Evolutionary conservation across 106 monocot genomes (phyloP).

Genomic region (Ottelia alismoides): DNA sequence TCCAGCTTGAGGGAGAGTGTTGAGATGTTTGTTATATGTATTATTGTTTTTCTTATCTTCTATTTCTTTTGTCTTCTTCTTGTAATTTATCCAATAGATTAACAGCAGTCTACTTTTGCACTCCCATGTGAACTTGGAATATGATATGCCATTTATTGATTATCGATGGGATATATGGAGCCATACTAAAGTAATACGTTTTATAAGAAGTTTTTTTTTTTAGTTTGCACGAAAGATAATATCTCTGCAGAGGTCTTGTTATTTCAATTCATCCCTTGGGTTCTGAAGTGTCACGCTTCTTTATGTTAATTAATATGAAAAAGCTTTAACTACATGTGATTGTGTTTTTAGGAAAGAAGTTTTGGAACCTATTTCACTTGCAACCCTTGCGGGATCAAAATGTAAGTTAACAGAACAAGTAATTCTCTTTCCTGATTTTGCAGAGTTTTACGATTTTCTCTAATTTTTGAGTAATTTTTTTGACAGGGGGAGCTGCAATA

Average conservation of each 20-base stretch:
- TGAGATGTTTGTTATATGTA: too few relatives aligned
- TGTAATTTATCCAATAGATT: too few relatives aligned
- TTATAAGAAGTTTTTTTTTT: not conserved
- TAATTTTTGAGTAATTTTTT: constrained; percentile 1
- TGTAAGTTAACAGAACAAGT: constrained; percentile 16
- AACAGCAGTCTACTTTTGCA: not conserved
- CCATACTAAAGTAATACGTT: not conserved
- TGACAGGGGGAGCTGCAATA: constrained; percentile 93
- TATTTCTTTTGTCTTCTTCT: too few relatives aligned
- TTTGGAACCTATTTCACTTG: constrained; percentile 98
- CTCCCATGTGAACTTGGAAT: not conserved
- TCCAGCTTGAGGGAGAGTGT: too few relatives aligned
- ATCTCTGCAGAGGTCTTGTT: not conserved
- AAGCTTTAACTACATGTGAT: not conserved
- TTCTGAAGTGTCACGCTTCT: not conserved
- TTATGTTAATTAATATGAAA: too few relatives aligned
- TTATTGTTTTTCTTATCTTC: too few relatives aligned
- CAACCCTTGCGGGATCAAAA: constrained; percentile 98
- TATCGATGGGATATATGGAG: not conserved
- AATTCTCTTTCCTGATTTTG: not conserved
- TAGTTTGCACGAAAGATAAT: not conserved
- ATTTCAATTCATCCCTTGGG: not conserved
- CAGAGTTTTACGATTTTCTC: not conserved
- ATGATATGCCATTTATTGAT: not conserved
- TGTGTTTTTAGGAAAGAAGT: constrained; percentile 66